A percentile compares a stretch with the other conserved stretches of the same genome.
These are phyloP conservation scores for Acer negundo DNA, from an alignment of 345 rosid species.

Conservation along the genomic window DNA sequence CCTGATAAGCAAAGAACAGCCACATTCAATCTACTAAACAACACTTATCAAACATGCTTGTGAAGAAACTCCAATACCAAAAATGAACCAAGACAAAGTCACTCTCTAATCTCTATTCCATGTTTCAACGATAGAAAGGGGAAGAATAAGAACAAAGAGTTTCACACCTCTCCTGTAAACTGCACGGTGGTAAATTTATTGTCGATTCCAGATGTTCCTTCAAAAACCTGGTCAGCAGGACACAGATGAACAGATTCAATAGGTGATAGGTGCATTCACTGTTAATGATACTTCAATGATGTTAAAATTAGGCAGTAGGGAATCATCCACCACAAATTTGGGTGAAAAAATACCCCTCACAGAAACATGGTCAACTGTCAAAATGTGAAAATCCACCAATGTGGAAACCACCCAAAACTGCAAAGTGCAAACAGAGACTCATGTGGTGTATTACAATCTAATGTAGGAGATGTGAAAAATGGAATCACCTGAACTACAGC, in stretches of 20 bases:
- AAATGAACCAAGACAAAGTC: not conserved
- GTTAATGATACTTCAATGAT: not conserved
- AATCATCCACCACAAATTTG: not conserved
- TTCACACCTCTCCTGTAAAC: slow-evolving; percentile 87
- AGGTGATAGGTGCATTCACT: not conserved
- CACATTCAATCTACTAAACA: not conserved
- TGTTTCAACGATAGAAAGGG: not conserved
- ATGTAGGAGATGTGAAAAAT: not conserved
- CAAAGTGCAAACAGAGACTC: not conserved
- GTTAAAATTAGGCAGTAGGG: not conserved
- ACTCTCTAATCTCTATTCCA: not conserved
- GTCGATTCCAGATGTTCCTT: slow-evolving; percentile 96
- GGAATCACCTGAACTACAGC: slow-evolving; percentile 90
- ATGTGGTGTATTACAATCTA: not conserved
- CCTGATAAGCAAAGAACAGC: too few relatives aligned
- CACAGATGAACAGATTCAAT: slow-evolving; percentile 8
- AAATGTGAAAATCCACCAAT: not conserved
- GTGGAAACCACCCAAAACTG: not conserved
- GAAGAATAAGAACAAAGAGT: not conserved
- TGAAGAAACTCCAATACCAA: not conserved
- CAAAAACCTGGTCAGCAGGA: slow-evolving; percentile 64
- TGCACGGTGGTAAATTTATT: slow-evolving; percentile 91
- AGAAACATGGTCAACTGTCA: not conserved
- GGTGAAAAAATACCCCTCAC: not conserved
- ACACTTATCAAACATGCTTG: not conserved